phyloP scores from a whole-genome alignment of 805 yeast genomes.

The Pichia paraexigua region DNA sequence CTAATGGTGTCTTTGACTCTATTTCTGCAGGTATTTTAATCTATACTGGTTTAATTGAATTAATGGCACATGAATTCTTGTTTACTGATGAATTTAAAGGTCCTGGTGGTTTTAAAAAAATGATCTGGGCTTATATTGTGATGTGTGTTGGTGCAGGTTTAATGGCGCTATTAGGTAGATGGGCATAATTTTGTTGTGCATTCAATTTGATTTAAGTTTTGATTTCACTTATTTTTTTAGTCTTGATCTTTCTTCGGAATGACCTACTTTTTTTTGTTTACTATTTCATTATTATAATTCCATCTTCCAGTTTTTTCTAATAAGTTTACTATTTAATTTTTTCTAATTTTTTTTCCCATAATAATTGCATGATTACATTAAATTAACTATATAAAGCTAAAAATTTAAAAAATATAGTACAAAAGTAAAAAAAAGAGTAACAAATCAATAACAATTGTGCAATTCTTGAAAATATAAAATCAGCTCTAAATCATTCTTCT shows the following conservation, averaged over 20 bases:
- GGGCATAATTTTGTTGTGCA: constrained; percentile 39
- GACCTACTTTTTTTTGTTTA: not conserved
- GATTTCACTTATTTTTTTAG: not conserved
- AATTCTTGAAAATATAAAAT: not conserved
- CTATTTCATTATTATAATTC: too few species aligned
- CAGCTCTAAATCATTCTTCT: constrained; percentile 20
- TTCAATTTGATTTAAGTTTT: not conserved
- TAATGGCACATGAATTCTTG: constrained; percentile 71
- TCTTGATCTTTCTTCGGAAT: not conserved
- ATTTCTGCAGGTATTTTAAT: constrained; percentile 71
- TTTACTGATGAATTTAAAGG: constrained; percentile 58
- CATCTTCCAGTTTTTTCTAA: too few species aligned
- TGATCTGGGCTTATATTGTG: constrained; percentile 42
- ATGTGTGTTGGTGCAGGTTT: constrained; percentile 64
- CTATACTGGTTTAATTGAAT: constrained; percentile 70
- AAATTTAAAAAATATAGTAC: not conserved
- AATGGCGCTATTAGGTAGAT: constrained; percentile 70
- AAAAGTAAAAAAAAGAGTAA: not conserved
- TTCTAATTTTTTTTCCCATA: not conserved
- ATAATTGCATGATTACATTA: not conserved
- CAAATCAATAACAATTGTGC: not conserved
- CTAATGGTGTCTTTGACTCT: constrained; percentile 68
- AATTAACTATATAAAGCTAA: not conserved
- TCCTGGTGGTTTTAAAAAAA: constrained; percentile 41
- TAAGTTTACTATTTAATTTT: too few species aligned